Conservation (phyloP, 768 basidiomycete species). For the Rubroboletus pulcherrimus region DNA sequence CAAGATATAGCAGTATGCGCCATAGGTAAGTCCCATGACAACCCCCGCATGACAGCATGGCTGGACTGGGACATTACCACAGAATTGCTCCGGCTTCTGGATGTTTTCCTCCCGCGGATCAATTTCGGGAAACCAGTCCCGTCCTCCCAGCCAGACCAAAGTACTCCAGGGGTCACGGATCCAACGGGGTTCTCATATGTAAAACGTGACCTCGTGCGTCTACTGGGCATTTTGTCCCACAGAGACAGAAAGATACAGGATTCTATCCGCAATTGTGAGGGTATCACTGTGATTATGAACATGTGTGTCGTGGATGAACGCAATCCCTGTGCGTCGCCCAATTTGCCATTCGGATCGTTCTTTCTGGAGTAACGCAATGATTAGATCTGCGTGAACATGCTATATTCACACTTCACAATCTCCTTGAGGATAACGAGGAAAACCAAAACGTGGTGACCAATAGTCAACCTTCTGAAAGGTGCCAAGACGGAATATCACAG, state of each 20-base stretch:
- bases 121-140: slow-evolving; percentile 67
- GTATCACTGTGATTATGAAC: slow-evolving; percentile 80
- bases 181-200: slow-evolving; percentile 72
- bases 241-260: slow-evolving; percentile 68
- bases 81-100: slow-evolving; percentile 75
- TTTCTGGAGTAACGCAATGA: slow-evolving; percentile 2
- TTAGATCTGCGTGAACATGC: slow-evolving; percentile 87
- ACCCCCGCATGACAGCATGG: neutral
- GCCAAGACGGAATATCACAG: slow-evolving; percentile 52
- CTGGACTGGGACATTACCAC: slow-evolving; percentile 35
- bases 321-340: slow-evolving; percentile 76
- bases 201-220: slow-evolving; percentile 85
- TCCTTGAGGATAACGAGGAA: slow-evolving; percentile 70
- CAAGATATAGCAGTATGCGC: slow-evolving; percentile 51
- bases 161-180: slow-evolving; percentile 31
- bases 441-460: slow-evolving; percentile 79
- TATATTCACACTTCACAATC: slow-evolving; percentile 75
- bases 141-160: slow-evolving; percentile 2
- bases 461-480: slow-evolving; percentile 59
- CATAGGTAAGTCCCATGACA: slow-evolving; percentile 46
- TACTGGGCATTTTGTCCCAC: slow-evolving; percentile 76
- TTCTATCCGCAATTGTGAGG: slow-evolving; percentile 62
- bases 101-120: slow-evolving; percentile 80
- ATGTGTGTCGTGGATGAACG: slow-evolving; percentile 87
- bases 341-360: neutral